A percentile compares a stretch with the other conserved stretches of the same genome.
These are phyloP conservation scores for Emericellopsis terricola DNA, from an alignment of 495 filamentous ascomycete species.

Conservation along the genomic window DNA sequence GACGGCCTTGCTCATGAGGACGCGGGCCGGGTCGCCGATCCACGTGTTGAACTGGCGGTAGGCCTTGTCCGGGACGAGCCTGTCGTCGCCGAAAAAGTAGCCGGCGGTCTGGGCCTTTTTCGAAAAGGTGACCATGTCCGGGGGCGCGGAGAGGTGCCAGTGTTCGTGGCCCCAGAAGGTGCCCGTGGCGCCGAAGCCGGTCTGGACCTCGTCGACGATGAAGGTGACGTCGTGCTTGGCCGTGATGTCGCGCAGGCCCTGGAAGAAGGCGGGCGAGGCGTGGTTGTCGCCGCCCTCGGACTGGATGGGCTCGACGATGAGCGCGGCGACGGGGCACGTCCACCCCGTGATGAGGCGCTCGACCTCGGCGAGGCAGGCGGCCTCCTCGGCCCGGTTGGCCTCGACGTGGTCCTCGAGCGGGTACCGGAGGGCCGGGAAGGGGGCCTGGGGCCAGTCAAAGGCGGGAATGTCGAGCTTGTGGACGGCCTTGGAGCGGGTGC, in stretches of 20 bases:
- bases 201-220: constrained; percentile 98
- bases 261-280: constrained; percentile 87
- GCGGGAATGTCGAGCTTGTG: constrained; percentile 98
- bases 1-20: constrained; percentile 81
- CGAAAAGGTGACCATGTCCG: constrained; percentile 96
- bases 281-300: constrained; percentile 99
- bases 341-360: constrained; percentile 71
- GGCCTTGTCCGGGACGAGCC: constrained; percentile 86
- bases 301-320: constrained; percentile 91
- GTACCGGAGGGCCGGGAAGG: constrained; percentile 81
- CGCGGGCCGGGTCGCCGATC: constrained; percentile 94
- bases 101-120: constrained; percentile 99
- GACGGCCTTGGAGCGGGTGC: constrained; percentile 89
- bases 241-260: constrained; percentile 68
- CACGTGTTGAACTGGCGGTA: constrained; percentile 99
- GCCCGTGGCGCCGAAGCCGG: constrained; percentile 85
- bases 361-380: constrained; percentile 71
- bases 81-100: constrained; percentile 86
- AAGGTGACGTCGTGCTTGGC: constrained; percentile 72
- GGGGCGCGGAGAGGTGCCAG: constrained; percentile 70
- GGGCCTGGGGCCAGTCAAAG: constrained; percentile 95
- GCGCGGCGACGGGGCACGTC: constrained; percentile 73
- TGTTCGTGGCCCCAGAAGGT: constrained; percentile 99
- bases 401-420: constrained; percentile 66
- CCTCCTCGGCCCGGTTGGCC: constrained; percentile 72